Evolutionary conservation across 805 yeast genomes (phyloP), one percentile per base, ranked within the genome.

Genomic region (Sugiyamaella marilandica): DNA sequence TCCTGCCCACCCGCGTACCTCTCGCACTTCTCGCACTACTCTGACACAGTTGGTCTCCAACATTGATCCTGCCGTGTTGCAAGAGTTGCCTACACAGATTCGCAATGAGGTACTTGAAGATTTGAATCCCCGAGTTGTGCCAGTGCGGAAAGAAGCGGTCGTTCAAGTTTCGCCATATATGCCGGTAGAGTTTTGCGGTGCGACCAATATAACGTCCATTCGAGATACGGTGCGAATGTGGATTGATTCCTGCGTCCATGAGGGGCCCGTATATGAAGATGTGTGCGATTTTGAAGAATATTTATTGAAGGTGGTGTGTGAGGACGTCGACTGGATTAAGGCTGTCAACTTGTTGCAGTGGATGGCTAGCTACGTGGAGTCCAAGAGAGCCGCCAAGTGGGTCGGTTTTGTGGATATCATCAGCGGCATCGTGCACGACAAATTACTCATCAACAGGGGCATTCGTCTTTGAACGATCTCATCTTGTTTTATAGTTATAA

Each of bases 21-120:
- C n/a, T n/a, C n/a, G 14, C 47, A 47, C 32, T n/a, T 31, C 19
- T 19, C 32, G 26, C 14, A 18, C 35, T 11, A 41, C 47, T 34
- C 29, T 47, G 34, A 45, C 36, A 45, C 58, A 43, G 41, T 59
- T 55, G n/a, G 55, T n/a, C 31, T 47, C 11, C 5, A 49, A 77
- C n/a, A 73, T 84, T 34, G 89, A 88, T 60, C 74, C 82, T 76
- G 79, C 76, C 1, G 87, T 85, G 1, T 79, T 87, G 61, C 71
- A 76, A 10, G 78, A 75, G 45, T 67, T 90, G 8, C 97, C 97
- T 0, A 59, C 66, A 1, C 85, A 83, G 21, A 80, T 90, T 3
- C 81, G 81, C 58, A 58, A 67, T 1, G 97, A 90, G 59, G 62
- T 90, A 9, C 21, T 47, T 13, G 36, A 31, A 11, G 34, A 50